Base-by-base conservation (phyloP, 805 yeast species). In the Kodamaea hsintzibuensis region DNA sequence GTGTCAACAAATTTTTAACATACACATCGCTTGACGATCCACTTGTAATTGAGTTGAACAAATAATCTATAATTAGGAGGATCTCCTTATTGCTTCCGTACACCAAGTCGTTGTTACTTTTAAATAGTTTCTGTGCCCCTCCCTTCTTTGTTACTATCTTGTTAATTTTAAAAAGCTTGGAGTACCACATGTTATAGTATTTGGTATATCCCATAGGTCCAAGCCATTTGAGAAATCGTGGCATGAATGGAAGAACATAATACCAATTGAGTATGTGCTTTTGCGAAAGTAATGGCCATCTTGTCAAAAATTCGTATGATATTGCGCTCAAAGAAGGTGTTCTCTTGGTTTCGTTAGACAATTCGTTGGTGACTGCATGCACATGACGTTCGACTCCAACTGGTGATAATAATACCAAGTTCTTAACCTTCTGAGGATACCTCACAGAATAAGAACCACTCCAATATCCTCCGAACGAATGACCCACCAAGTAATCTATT, bases 401-500 rank as follows among this genome's bases (percentile, higher is more conserved):
- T 0, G 96, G 96, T 10, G 91, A 84, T 2, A 86, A 79, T 19
- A 89, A 71, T 1, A 87, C 73, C 58, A 89, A 68, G 55, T 80
- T 79, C 13, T 77, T 69, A 6, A 89, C 74, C 3, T 75, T 64
- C 0, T 79, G 64, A 0, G 91, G 90, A 60, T 85, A 78, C 56
- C 74, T 81, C 43, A 83, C 63, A 1, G 88, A 77, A 65, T 86
- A 89, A 6, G 85, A 80, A 48, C 82, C 81, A 0, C 89, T 81
- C 71, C 90, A 72, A 60, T 87, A 85, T 0, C 91, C 95, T 33
- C 96, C 96, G 58, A 82, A 83, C 0, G 96, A 88, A 67, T 89
- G 96, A 0, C 91, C 93, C 17, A 89, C 70, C 12, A 89, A 63
- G 61, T 82, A 86, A 58, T 76, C 79, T 40, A 89, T 78, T 56